Evolutionary conservation across 148 eudicot species (phyloP).

Genomic region (Cornus suecica): DNA sequence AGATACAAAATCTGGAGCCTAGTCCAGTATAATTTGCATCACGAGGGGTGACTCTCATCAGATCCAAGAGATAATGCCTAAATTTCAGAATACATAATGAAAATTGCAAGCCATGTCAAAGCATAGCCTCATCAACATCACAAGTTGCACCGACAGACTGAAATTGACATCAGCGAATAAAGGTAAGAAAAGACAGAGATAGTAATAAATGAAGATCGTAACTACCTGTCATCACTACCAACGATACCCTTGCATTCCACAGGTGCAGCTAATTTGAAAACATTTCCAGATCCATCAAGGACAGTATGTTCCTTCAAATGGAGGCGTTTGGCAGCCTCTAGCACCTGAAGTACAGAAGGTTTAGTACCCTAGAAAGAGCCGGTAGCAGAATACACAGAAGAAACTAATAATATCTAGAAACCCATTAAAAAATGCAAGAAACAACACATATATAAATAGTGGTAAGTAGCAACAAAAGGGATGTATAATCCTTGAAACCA

Average conservation of each 20-base stretch:
- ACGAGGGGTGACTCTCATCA: slow-evolving; percentile 99
- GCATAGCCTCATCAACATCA: background rate
- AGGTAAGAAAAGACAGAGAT: background rate
- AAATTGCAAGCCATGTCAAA: background rate
- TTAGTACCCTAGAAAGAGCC: slow-evolving; percentile 1
- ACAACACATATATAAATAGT: no score
- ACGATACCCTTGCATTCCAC: slow-evolving; percentile 99
- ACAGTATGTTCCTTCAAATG: slow-evolving; percentile 93
- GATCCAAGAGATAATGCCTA: slow-evolving; percentile 98
- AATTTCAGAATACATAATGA: slow-evolving; percentile 5
- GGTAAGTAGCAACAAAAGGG: background rate
- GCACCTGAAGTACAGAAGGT: slow-evolving; percentile 44
- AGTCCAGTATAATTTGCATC: slow-evolving; percentile 95
- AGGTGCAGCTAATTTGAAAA: slow-evolving; percentile 87
- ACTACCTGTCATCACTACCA: slow-evolving; percentile 98
- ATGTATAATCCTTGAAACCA: background rate
- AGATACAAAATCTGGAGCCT: slow-evolving; percentile 86
- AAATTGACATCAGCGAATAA: background rate
- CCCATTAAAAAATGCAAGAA: background rate
- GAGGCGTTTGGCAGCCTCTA: slow-evolving; percentile 89
- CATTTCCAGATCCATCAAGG: slow-evolving; percentile 87
- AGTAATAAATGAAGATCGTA: background rate
- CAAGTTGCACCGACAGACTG: background rate
- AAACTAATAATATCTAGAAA: background rate
- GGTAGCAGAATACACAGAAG: background rate